phyloP scores from a whole-genome alignment of 2,329 filamentous ascomycete genomes.

The Fusarium domesticum region DNA sequence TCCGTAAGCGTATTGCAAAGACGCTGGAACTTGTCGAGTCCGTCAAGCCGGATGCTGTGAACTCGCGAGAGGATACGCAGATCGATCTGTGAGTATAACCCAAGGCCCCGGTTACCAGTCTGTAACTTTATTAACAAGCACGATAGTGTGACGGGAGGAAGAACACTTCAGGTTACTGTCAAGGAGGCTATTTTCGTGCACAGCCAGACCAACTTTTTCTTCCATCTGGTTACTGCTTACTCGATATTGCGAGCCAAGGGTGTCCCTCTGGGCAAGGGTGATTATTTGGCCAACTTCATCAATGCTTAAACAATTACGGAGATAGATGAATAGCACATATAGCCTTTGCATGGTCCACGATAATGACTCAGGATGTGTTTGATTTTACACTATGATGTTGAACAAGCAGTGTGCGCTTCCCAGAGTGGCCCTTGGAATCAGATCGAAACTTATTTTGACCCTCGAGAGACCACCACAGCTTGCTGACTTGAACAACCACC shows the following conservation, averaged over 20 bases:
- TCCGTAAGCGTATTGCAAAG: constrained; percentile 15
- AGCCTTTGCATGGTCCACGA: no score
- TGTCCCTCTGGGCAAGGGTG: constrained; percentile 18
- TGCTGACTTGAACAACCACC: no score
- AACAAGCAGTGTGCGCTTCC: no score
- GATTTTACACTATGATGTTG: no score
- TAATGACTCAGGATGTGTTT: no score
- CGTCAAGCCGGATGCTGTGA: constrained; percentile 9
- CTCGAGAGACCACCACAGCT: no score
- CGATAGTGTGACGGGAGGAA: constrained; percentile 4
- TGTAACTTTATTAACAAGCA: not conserved
- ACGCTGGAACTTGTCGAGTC: constrained; percentile 11
- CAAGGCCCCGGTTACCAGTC: no score
- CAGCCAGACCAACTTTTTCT: constrained; percentile 18
- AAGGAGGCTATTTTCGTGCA: constrained; percentile 11
- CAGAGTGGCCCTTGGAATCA: no score
- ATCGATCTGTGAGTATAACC: constrained; percentile 10
- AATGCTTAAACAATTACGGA: constrained; percentile 7
- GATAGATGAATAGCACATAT: no score
- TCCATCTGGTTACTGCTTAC: constrained; percentile 18
- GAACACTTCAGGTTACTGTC: constrained; percentile 11
- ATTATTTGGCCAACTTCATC: constrained; percentile 14
- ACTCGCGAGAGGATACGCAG: constrained; percentile 11
- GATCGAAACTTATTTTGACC: no score
- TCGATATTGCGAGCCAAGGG: constrained; percentile 18